Evolutionary conservation across 495 filamentous ascomycete species (phyloP), one percentile per base, ranked within the genome.

Genomic region (Daldinia childiae): DNA sequence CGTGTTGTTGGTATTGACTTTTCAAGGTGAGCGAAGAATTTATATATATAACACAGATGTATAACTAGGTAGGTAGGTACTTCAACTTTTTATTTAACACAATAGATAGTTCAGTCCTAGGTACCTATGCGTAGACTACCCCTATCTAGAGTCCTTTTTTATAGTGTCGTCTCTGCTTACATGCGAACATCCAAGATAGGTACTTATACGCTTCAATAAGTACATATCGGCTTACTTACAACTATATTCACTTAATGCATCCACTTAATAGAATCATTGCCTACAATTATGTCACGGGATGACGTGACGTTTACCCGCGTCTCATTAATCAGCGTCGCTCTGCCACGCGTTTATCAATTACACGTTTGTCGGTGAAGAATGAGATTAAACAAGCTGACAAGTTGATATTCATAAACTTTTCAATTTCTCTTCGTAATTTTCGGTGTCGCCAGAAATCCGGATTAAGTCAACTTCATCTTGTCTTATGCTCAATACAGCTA

Each of bases 261-360:
- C 11, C 19, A 48, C 3, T 19, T 48, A 48, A 21, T 19, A 5
- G 4, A 1, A 7, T 58, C 21, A 51, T 11, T 45, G 6, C 58
- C 29, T 54, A 19, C 58, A 38, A 38, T 58, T 5, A 32, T n/a
- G 59, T 74, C 76, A 79, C 77, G 77, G 68, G 77, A 76, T 71
- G 62, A 71, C 77, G 77, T 79, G 77, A 58, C 11, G 62, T 58
- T 58, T 54, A 62, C 39, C 34, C 73, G 73, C 69, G 73, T 61
- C 50, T 60, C 41, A 54, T 69, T 66, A 51, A 62, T 68, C 60
- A 61, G 34, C 64, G 11, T 59, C 66, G 58, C 17, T 45, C 51
- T 62, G 19, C 7, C 34, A 61, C 65, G 69, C 64, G 63, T 67
- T 67, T 64, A 45, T 51, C 48, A 24, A 55, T 54, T 51, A 43